Percentiles rank a stretch among this genome's conserved stretches.
Evolutionary conservation across 495 filamentous ascomycete genomes (phyloP).

Genomic region (Penicillium alfredii): DNA sequence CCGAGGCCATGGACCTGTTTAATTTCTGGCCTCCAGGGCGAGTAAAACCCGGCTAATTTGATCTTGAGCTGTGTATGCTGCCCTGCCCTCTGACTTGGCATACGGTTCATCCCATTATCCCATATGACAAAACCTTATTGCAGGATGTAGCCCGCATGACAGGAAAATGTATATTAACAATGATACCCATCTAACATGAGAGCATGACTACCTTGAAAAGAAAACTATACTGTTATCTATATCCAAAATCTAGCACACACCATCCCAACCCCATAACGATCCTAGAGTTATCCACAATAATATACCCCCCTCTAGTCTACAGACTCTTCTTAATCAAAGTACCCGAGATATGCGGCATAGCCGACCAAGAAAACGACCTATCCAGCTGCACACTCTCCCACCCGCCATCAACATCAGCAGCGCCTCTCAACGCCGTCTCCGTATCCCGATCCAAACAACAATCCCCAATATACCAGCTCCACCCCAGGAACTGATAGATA

Average conservation of each 20-base stretch:
- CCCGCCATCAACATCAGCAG: slow-evolving; percentile 39
- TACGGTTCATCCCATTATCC: too few species aligned
- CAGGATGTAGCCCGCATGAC: too few species aligned
- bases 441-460: slow-evolving; percentile 55
- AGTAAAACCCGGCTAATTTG: slow-evolving; percentile 24
- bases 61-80: not conserved
- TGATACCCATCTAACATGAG: slow-evolving; percentile 17
- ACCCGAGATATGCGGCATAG: slow-evolving; percentile 52
- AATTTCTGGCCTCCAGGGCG: slow-evolving; percentile 46
- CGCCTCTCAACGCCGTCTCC: slow-evolving; percentile 41
- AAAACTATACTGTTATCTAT: too few species aligned
- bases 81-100: not conserved
- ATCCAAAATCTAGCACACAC: too few species aligned
- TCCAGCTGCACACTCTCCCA: slow-evolving; percentile 53
- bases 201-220: slow-evolving; percentile 1
- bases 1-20: slow-evolving; percentile 55
- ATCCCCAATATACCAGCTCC: slow-evolving; percentile 50
- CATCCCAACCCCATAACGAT: too few species aligned
- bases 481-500: slow-evolving; percentile 30
- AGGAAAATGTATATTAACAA: slow-evolving; percentile 1
- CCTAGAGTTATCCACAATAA: too few species aligned
- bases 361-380: slow-evolving; percentile 39
- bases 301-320: slow-evolving; percentile 2
- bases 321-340: slow-evolving; percentile 41
- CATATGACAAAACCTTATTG: too few species aligned